Evolutionary conservation across 345 rosid genomes (phyloP), one percentile per base, ranked within the genome.

Genomic region (Hibiscus tridactylites): DNA sequence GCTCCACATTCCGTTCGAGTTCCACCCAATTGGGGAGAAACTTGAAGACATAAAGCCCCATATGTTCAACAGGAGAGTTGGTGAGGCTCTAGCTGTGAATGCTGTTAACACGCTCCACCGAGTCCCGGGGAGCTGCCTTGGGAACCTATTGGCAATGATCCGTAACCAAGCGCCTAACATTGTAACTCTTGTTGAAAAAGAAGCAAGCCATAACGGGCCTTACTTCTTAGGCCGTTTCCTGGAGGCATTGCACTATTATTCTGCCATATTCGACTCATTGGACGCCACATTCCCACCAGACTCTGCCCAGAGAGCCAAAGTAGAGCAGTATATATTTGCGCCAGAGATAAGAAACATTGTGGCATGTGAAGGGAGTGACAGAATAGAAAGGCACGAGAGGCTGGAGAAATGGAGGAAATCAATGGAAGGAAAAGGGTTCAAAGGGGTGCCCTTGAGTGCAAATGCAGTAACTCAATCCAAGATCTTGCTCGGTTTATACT

Each of bases 151-250:
- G 52, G 86, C 80, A 17, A 83, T 85, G 86, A 86, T 88, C 60
- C 71, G 90, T 4, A 87, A 88, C 70, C 92, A 88, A 79, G 90
- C 93, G 1, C 90, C 90, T 13, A 88, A 86, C 62, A 83, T 86
- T 0, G 84, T 88, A 6, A 86, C 88, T 37, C 37, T 88, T n/a
- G 87, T 85, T 12, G 90, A 88, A 65, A 77, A 86, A 78, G 93
- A 88, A 78, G 88, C 93, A 0, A 86, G 87, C 81, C 93, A 86
- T 65, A 86, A 88, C 6, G 88, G 89, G 9, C 88, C 85, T 13
- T 83, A 85, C 75, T 86, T 88, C 78, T 53, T 88, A 49, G 88
- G 90, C 6, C 77, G 90, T 63, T 84, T 88, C 70, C 87, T 88
- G 2, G 93, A 88, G 82, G 89, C 93, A n/a, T 65, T 85, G 73